Evolutionary conservation across 78 protist species (phyloP).

Genomic region (Dictyostelium citrinum): DNA sequence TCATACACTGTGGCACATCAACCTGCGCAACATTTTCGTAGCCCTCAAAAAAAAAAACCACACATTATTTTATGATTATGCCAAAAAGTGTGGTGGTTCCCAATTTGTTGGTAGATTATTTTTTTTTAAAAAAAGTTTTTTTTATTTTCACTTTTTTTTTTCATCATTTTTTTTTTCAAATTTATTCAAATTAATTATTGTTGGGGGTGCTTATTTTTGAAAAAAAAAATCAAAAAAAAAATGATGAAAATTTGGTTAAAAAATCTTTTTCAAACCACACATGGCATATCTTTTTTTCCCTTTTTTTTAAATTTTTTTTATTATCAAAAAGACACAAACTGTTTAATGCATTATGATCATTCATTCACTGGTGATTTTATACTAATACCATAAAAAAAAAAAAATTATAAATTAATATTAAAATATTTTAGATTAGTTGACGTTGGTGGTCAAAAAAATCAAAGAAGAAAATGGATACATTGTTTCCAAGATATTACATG

Average conservation of each 20-base stretch:
- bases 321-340: too few relatives aligned
- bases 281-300: neutral
- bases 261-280: neutral
- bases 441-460: slow-evolving; percentile 95
- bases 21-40: neutral
- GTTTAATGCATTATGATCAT: neutral
- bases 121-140: too few relatives aligned
- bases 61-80: neutral
- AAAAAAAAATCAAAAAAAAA: neutral
- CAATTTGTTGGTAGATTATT: neutral
- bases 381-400: neutral
- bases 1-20: neutral
- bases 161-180: neutral
- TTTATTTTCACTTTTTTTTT: neutral
- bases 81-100: neutral
- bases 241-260: too few relatives aligned
- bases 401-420: neutral
- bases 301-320: neutral
- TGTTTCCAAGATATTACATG: slow-evolving; percentile 89
- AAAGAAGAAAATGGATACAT: slow-evolving; percentile 94
- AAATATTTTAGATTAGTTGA: slow-evolving; percentile 82
- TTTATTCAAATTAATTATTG: neutral
- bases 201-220: neutral
- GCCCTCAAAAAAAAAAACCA: neutral
- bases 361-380: neutral